Conservation (phyloP, 1,284 basidiomycete species). For the Coniferiporia sulphurascens region DNA sequence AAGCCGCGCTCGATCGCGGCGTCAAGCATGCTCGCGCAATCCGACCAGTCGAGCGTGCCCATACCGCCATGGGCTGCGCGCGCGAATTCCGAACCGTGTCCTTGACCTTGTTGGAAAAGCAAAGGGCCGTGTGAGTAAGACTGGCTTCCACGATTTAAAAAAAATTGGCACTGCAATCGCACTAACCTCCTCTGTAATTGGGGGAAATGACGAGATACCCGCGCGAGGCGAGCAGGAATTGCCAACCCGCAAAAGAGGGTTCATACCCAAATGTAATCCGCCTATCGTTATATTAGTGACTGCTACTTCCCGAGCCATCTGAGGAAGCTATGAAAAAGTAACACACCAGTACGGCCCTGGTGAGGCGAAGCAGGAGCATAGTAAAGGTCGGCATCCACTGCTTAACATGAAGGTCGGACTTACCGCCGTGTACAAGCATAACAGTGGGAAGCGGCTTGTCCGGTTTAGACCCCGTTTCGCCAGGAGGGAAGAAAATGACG, state of each 20-base stretch:
- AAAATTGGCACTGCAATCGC: background rate
- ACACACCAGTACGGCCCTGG: slow-evolving; percentile 11
- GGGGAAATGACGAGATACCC: slow-evolving; percentile 21
- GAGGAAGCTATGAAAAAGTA: background rate
- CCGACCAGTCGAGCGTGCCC: slow-evolving; percentile 22
- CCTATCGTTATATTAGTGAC: background rate
- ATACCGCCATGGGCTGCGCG: slow-evolving; percentile 16
- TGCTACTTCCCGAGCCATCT: background rate
- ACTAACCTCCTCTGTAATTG: slow-evolving; percentile 22
- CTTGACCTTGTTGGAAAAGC: slow-evolving; percentile 12
- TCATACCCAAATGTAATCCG: slow-evolving; percentile 6
- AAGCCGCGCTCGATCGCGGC: slow-evolving; percentile 19
- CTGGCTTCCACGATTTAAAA: background rate
- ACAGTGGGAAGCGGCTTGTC: slow-evolving; percentile 16
- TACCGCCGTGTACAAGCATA: slow-evolving; percentile 21
- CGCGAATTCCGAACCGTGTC: slow-evolving; percentile 19
- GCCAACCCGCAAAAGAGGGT: slow-evolving; percentile 8
- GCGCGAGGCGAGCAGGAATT: slow-evolving; percentile 14
- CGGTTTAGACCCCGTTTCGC: background rate
- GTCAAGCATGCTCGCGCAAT: slow-evolving; percentile 20
- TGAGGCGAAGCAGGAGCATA: background rate
- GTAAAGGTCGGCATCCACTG: background rate
- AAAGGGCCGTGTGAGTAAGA: background rate
- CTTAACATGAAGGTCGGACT: background rate
- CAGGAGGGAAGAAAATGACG: slow-evolving; percentile 14